These are phyloP conservation scores for Phenoliferia sp. DNA, from an alignment of 1,284 basidiomycete genomes.

Conservation along the genomic window DNA sequence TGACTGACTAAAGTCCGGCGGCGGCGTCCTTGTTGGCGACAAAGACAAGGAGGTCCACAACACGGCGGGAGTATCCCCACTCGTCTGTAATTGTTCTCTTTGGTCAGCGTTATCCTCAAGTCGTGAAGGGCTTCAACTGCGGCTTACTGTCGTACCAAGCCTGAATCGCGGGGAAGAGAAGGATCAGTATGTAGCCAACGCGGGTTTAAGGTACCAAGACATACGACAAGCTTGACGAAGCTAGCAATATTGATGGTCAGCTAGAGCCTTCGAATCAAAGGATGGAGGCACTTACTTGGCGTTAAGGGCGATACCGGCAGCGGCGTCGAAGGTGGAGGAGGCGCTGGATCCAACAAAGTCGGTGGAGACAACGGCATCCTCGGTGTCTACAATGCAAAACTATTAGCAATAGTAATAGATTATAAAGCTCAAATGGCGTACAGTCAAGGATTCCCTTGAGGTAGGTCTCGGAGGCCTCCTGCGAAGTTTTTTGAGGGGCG, in stretches of 20 bases:
- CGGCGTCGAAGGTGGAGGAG: constrained; percentile 61
- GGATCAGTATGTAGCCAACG: no score
- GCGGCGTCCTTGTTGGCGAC: constrained; percentile 40
- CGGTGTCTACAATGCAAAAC: no score
- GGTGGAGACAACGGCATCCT: constrained; percentile 89
- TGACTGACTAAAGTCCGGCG: not conserved
- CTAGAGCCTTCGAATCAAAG: constrained; percentile 44
- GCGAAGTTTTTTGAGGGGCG: no score
- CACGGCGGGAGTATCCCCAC: constrained; percentile 93
- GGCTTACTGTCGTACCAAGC: no score
- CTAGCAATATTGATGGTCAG: constrained; percentile 9
- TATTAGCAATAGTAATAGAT: no score
- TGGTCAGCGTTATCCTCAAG: no score
- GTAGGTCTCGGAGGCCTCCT: constrained; percentile 67
- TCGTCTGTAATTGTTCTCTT: no score
- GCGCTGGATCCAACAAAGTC: constrained; percentile 76
- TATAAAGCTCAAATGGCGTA: no score
- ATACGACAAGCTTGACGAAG: constrained; percentile 32
- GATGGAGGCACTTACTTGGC: constrained; percentile 76
- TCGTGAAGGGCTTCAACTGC: no score
- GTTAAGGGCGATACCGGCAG: constrained; percentile 90
- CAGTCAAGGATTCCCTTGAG: constrained; percentile 71
- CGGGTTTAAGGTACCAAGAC: not conserved
- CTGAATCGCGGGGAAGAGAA: no score
- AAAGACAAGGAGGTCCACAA: constrained; percentile 82